Conservation (phyloP, 2,329 filamentous ascomycete genomes). For the Coniella vitis region DNA sequence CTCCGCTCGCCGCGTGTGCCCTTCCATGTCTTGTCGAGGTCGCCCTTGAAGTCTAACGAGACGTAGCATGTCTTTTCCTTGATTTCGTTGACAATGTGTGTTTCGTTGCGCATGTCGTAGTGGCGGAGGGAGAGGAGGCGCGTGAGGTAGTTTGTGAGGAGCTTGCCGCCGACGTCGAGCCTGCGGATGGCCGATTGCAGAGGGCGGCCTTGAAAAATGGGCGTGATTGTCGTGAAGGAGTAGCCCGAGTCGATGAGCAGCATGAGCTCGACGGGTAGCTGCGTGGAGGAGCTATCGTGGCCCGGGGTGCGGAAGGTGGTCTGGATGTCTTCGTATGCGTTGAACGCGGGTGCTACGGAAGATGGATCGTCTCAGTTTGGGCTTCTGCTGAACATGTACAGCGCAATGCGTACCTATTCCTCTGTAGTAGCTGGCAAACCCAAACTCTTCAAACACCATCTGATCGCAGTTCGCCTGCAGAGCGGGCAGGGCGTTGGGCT, state of each 20-base stretch:
- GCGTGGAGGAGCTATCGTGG: conserved; percentile 34
- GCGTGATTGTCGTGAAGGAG: conserved; percentile 86
- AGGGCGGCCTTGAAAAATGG: conserved; percentile 72
- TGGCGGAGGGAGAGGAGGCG: conserved; percentile 84
- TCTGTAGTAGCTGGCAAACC: conserved; percentile 80
- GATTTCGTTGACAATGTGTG: conserved; percentile 89
- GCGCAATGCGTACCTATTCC: conserved; percentile 48
- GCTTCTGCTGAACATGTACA: not conserved
- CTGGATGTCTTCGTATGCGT: conserved; percentile 75
- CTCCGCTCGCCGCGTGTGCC: conserved; percentile 56
- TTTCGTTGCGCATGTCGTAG: conserved; percentile 93
- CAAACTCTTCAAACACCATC: conserved; percentile 95
- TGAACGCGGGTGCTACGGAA: conserved; percentile 62
- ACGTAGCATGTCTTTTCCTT: conserved; percentile 88
- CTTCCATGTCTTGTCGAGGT: conserved; percentile 82
- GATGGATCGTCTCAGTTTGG: not conserved
- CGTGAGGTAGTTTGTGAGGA: conserved; percentile 87
- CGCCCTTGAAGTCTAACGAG: conserved; percentile 64
- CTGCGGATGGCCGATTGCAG: conserved; percentile 76
- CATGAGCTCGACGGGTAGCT: conserved; percentile 67
- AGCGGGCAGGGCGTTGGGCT: conserved; percentile 72
- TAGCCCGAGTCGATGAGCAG: conserved; percentile 88
- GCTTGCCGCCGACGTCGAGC: conserved; percentile 86
- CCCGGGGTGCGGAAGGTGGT: conserved; percentile 57
- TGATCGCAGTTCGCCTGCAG: conserved; percentile 90